phyloP scores from a whole-genome alignment of 148 eudicot genomes.

The Drosera capensis region DNA sequence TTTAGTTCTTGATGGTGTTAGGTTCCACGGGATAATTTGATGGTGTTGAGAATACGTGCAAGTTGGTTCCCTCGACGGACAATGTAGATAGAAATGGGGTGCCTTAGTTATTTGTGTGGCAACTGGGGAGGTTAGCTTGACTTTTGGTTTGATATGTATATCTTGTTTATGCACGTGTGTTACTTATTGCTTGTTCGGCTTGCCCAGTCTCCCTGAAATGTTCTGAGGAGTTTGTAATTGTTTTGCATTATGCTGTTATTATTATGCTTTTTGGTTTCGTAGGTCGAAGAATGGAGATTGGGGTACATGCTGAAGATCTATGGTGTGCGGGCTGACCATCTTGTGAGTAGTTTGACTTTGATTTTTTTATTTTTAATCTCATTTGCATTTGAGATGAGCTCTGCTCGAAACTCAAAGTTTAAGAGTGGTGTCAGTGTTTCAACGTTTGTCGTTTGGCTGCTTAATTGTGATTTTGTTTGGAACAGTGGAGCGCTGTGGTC shows the following conservation, averaged over 20 bases:
- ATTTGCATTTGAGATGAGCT: not conserved
- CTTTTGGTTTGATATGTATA: too few species aligned
- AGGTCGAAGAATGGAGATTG: constrained; percentile 44
- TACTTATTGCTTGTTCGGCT: not conserved
- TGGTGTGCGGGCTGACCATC: constrained; percentile 56
- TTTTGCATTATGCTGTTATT: not conserved
- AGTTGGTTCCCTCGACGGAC: too few species aligned
- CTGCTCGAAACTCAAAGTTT: not conserved
- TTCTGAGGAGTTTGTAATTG: not conserved
- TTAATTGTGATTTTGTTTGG: constrained; percentile 48
- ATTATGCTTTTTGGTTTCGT: not conserved
- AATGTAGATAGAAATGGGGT: too few species aligned
- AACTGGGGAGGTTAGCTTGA: too few species aligned
- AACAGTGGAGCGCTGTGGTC: constrained; percentile 81
- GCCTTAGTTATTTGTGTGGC: too few species aligned
- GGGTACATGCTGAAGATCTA: constrained; percentile 24
- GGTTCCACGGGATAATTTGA: too few species aligned
- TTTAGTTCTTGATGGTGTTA: too few species aligned
- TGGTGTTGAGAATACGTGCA: too few species aligned
- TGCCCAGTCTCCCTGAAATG: not conserved
- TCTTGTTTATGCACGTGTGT: too few species aligned
- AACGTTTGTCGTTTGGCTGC: constrained; percentile 42
- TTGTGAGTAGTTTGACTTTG: constrained; percentile 30
- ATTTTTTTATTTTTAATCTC: not conserved
- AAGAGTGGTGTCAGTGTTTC: constrained; percentile 12